These are phyloP conservation scores for Coprinopsis strossmayeri DNA, from an alignment of 768 basidiomycete genomes.

Conservation along the genomic window DNA sequence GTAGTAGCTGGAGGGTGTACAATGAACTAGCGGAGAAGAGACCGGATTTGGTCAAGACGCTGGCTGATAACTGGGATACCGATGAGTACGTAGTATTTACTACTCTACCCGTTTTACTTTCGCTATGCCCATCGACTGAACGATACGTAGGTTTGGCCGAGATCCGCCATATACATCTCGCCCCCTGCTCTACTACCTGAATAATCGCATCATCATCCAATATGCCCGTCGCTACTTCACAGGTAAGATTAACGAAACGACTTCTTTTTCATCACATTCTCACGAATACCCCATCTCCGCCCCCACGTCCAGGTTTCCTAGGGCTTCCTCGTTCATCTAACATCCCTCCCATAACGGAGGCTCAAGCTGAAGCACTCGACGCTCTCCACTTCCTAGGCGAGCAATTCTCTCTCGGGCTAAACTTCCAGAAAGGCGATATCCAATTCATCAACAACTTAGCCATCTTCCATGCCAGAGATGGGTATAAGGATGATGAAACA, in stretches of 20 bases:
- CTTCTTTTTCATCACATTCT: too few species aligned
- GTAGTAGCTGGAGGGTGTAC: conserved; percentile 38
- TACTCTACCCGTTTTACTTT: neutral
- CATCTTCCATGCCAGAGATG: conserved; percentile 40
- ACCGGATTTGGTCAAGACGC: conserved; percentile 35
- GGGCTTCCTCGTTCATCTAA: conserved; percentile 26
- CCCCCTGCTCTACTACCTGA: conserved; percentile 34
- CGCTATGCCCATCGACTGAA: neutral
- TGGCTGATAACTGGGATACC: conserved; percentile 37
- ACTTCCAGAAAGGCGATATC: conserved; percentile 35
- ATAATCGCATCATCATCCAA: conserved; percentile 35
- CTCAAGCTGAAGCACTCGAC: conserved; percentile 43
- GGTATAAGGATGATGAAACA: conserved; percentile 30
- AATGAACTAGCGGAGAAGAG: conserved; percentile 41
- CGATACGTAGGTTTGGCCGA: conserved; percentile 27
- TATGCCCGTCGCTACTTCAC: conserved; percentile 40
- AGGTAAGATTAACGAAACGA: too few species aligned
- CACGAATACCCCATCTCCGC: too few species aligned
- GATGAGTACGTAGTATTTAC: conserved; percentile 24
- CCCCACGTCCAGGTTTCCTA: too few species aligned
- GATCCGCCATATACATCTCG: conserved; percentile 29
- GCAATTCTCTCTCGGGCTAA: conserved; percentile 34
- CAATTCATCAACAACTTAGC: conserved; percentile 44
- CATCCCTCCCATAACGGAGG: conserved; percentile 41
- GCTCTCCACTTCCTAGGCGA: conserved; percentile 38